Evolutionary conservation across 805 yeast genomes (phyloP), one percentile per base, ranked within the genome.

Genomic region (Saturnispora sanitii): DNA sequence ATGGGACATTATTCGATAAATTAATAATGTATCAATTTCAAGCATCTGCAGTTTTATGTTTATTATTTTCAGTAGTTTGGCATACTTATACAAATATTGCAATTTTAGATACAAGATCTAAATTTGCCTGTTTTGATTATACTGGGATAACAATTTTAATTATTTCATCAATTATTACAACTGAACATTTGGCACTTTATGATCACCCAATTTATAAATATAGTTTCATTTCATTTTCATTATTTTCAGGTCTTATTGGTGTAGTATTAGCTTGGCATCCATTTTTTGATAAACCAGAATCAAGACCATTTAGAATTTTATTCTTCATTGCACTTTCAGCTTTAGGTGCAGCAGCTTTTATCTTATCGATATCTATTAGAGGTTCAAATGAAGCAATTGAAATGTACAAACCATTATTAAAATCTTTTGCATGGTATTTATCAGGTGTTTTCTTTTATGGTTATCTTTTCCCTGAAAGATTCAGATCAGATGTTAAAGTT

Each of bases 41-140:
- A 34, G 47, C 67, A 7, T 86, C 95, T 2, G 81, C 92, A 13
- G 55, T 83, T 47, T 75, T 78, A 49, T 92, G 97, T 58, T 65
- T 90, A 43, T 44, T 75, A 6, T 81, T 90, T 33, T 86, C 96
- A 1, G 76, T 79, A 2, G 62, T 80, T 32, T 90, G 96, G 96
- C 98, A 90, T 61, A 83, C 96, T 3, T 88, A 86, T 61, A 75
- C 82, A 44, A 79, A 86, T 46, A 82, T 86, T 48, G 75, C 90
- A 15, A 70, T 71, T 38, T 59, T 82, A 34, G 53, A 65, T 17
- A 57, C 77, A 47, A 72, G 95, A 56, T 70, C 78, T 48, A 73
- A 76, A 40, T 85, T 83, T 62, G 96, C 96, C 0, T 92, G 98
- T 59, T 77, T 88, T 33, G 98, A 90, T 64, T 90, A 90, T 60